Base-by-base conservation (phyloP, 2,329 filamentous ascomycete genomes). In the Cercospora canescens region DNA sequence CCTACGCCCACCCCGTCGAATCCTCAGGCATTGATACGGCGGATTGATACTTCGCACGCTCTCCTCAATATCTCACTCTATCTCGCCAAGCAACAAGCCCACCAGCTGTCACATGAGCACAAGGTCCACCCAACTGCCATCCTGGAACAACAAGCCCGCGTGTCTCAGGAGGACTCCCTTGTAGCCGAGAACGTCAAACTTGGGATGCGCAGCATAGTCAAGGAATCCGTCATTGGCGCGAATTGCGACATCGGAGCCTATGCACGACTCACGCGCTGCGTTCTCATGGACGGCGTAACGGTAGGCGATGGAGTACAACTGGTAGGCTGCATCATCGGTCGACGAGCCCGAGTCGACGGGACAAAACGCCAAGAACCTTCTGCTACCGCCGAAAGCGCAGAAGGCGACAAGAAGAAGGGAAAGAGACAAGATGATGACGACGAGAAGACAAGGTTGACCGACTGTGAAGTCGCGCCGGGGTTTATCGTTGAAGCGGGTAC, bases 241-340 rank as follows among this genome's bases (percentile, higher is more conserved):
- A 93, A 92, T 72, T 96, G 93, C 77, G 90, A 91, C 73, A 94
- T 99, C 70, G 89, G 89, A 68, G 89, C 90, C 71, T 93, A 93
- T n/a, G 93, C 91, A 32, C 91, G 94, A 70, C 81, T 99, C 52
- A 89, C 88, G n/a, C 87, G 94, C 70, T 98, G 94, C 78, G 80
- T 98, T 56, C 81, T 98, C 21, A 97, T 98, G 93, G 94, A 98
- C 67, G 92, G 92, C 3, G 94, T 92, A 0, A 89, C 92, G 7
- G 86, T 99, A 12, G 94, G 92, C 14, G 91, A 92, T 73, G 90
- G 91, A 50, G 94, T 90, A 75, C 93, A 93, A 77, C 82, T 98
- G 60, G 95, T 91, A 1, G 91, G 92, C 24, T 97, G 94, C 75
- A 91, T 98, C 34, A 81, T 98, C 45, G 95, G 95, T 4, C 88